Conservation (phyloP, 1,284 basidiomycete genomes). For the Ustilago esculenta region DNA sequence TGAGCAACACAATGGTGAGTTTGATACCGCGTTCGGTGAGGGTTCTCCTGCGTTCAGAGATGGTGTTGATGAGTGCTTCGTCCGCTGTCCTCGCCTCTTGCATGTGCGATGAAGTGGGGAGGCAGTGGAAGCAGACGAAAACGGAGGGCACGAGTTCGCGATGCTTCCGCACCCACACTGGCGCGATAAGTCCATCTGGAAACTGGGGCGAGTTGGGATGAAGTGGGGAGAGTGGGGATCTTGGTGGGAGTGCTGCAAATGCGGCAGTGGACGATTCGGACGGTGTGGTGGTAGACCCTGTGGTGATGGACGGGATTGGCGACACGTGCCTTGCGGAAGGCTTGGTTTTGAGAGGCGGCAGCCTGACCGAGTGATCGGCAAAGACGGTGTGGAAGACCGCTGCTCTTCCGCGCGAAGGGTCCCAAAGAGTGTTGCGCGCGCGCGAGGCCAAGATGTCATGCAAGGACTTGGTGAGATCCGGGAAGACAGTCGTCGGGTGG, state of each 20-base stretch:
- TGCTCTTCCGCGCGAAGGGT: constrained; percentile 43
- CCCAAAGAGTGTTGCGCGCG: constrained; percentile 48
- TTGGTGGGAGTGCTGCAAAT: constrained; percentile 66
- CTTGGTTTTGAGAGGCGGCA: constrained; percentile 84
- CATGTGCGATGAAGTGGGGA: constrained; percentile 65
- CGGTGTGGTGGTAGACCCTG: constrained; percentile 60
- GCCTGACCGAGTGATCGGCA: constrained; percentile 72
- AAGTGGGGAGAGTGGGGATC: constrained; percentile 89
- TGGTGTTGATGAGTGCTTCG: constrained; percentile 73
- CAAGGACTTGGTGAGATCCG: constrained; percentile 44
- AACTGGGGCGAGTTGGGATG: constrained; percentile 85
- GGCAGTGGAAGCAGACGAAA: constrained; percentile 85
- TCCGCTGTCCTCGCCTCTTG: constrained; percentile 71
- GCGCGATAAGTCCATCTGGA: constrained; percentile 93
- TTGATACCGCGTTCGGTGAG: constrained; percentile 89
- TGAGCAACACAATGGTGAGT: constrained; percentile 92
- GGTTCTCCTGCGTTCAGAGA: constrained; percentile 79
- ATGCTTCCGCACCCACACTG: constrained; percentile 96
- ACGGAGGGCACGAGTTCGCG: constrained; percentile 88
- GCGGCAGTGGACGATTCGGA: constrained; percentile 23
- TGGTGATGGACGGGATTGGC: constrained; percentile 20
- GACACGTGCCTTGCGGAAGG: constrained; percentile 67
- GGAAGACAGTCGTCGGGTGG: constrained; percentile 30
- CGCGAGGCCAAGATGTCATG: constrained; percentile 46
- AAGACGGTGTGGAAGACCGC: constrained; percentile 59